Evolutionary conservation across 306 rosid genomes (phyloP).

Genomic region (Begonia loranthoides): DNA sequence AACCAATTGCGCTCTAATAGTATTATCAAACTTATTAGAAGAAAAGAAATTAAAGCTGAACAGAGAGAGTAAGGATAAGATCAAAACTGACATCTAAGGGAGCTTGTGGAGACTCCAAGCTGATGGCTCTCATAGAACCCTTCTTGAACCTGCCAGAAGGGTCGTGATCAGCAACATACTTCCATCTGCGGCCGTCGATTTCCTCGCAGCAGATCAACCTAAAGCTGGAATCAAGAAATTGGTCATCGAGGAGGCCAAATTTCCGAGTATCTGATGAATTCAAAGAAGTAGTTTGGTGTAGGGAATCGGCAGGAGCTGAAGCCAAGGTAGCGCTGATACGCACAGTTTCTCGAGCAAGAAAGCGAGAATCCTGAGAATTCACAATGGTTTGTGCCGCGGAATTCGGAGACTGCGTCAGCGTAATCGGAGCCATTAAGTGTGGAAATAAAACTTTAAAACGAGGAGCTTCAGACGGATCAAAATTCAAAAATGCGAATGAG

Average conservation of each 20-base stretch:
- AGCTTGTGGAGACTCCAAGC: conserved; percentile 46
- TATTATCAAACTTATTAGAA: too few species aligned
- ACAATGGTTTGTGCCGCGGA: conserved; percentile 23
- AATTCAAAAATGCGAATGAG: background rate
- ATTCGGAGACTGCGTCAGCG: conserved; percentile 32
- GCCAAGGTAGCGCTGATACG: conserved; percentile 75
- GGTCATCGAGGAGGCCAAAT: conserved; percentile 16
- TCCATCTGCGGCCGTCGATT: conserved; percentile 81
- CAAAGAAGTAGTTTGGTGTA: conserved; percentile 8
- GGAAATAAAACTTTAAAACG: background rate
- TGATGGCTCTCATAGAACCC: conserved; percentile 54
- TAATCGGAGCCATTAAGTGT: conserved; percentile 35
- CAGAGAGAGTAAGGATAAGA: too few species aligned
- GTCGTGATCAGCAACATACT: conserved; percentile 63
- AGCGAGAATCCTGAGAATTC: conserved; percentile 36
- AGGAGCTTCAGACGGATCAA: background rate
- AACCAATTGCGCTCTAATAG: too few species aligned
- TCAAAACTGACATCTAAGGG: conserved; percentile 44
- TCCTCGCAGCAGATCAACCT: conserved; percentile 75
- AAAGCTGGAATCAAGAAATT: conserved; percentile 30
- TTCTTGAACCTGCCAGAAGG: conserved; percentile 34
- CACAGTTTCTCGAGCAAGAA: conserved; percentile 71
- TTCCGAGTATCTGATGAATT: conserved; percentile 14
- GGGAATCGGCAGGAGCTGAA: conserved; percentile 26
- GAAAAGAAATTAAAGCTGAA: too few species aligned